phyloP scores from a whole-genome alignment of 331 rosid genomes.

The Malus hybrid region DNA sequence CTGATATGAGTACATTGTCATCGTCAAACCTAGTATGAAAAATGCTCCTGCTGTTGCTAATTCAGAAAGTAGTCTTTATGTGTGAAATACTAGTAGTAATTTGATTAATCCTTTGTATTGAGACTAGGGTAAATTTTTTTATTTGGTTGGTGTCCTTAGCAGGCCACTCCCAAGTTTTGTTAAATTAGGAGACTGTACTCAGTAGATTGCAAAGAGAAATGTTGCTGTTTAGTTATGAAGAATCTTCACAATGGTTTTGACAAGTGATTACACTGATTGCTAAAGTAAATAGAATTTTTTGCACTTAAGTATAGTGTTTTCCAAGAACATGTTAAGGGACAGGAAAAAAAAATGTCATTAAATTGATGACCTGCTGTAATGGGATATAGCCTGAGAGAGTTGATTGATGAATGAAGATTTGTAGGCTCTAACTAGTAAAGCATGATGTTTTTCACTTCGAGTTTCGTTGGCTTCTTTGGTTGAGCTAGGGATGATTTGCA shows the following conservation, averaged over 20 bases:
- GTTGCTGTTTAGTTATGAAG: neutral
- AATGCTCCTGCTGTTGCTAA: neutral
- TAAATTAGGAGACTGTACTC: neutral
- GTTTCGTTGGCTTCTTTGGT: neutral
- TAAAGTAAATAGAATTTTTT: neutral
- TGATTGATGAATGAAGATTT: neutral
- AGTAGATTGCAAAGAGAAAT: neutral
- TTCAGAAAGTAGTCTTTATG: neutral
- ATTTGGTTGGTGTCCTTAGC: neutral
- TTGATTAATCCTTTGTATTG: neutral
- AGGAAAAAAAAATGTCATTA: neutral
- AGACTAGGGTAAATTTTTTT: neutral
- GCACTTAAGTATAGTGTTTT: neutral
- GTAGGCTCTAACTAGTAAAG: neutral
- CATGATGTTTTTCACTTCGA: neutral
- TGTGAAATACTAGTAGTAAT: neutral
- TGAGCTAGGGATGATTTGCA: neutral
- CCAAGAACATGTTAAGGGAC: neutral
- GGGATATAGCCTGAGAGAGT: neutral
- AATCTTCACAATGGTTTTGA: neutral
- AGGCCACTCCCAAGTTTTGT: neutral
- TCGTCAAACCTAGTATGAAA: neutral
- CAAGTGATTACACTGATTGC: neutral
- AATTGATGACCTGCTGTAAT: neutral
- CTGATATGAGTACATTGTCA: neutral